phyloP scores from a whole-genome alignment of 208 protist genomes.

The Acanthamoeba divionensis region DNA sequence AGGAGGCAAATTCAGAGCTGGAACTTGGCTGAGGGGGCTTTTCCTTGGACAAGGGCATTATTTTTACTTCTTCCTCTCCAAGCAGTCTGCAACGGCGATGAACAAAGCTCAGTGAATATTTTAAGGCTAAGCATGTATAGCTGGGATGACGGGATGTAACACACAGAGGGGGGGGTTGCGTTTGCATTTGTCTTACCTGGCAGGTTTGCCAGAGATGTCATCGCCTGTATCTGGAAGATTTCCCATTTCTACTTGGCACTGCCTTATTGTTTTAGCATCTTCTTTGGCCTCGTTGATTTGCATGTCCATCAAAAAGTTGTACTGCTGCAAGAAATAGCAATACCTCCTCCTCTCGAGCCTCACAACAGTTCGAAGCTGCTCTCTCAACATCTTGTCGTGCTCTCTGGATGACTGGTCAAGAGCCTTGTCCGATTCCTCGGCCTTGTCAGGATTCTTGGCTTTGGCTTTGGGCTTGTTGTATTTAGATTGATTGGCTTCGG shows the following conservation, averaged over 20 bases:
- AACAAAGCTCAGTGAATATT: no score
- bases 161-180: neutral
- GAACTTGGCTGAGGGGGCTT: no score
- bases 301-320: neutral
- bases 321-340: slow-evolving; percentile 15
- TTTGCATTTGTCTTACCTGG: neutral
- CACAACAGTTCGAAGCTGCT: neutral
- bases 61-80: no score
- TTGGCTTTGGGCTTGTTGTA: slow-evolving; percentile 29
- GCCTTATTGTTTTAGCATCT: neutral
- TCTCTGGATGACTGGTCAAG: neutral
- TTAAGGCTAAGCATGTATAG: no score
- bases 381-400: neutral
- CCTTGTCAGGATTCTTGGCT: slow-evolving; percentile 2
- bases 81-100: no score
- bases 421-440: neutral
- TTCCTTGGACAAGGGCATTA: no score
- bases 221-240: neutral
- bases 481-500: neutral
- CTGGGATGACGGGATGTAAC: no score
- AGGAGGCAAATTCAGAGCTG: no score
- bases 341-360: neutral
- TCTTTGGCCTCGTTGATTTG: neutral
- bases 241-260: neutral
- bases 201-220: neutral